A percentile compares a stretch with the other conserved stretches of the same genome.
Conservation (phyloP, 805 yeast species). For the Kregervanrija pseudodelftensis region DNA sequence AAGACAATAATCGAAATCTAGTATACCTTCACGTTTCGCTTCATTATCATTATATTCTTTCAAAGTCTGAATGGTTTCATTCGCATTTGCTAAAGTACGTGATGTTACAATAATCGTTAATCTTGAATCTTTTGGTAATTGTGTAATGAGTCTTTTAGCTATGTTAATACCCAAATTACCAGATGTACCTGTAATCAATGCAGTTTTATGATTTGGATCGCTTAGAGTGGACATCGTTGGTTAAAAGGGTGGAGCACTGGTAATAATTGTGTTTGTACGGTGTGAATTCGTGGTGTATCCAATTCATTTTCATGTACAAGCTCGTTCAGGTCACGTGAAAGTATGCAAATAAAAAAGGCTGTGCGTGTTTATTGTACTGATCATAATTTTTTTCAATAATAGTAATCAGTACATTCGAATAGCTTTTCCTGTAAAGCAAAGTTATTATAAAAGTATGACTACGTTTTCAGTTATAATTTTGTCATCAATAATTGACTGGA, state of each 20-base stretch:
- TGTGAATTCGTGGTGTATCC: no score
- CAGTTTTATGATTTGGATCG: conserved; percentile 17
- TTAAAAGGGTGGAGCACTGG: no score
- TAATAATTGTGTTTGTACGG: no score
- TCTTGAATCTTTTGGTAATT: conserved; percentile 43
- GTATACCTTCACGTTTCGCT: conserved; percentile 40
- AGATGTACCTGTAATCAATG: conserved; percentile 31
- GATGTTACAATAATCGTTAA: conserved; percentile 84
- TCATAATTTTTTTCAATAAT: no score
- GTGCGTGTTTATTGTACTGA: no score
- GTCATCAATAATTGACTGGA: no score
- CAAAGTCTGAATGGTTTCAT: conserved; percentile 59
- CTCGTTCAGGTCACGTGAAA: background rate
- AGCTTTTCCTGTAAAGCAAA: no score
- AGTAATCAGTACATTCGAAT: no score
- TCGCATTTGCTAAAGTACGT: conserved; percentile 78
- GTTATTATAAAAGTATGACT: no score
- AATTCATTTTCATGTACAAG: no score
- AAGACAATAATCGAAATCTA: conserved; percentile 81
- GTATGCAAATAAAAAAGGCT: no score
- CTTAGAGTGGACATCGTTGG: conserved; percentile 4
- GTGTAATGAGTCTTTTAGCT: conserved; percentile 69
- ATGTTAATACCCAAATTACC: conserved; percentile 81
- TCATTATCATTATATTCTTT: conserved; percentile 33
- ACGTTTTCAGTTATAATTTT: no score